phyloP scores from a whole-genome alignment of 1,139 yeast genomes.

The Zygosaccharomyces pseudobailii region DNA sequence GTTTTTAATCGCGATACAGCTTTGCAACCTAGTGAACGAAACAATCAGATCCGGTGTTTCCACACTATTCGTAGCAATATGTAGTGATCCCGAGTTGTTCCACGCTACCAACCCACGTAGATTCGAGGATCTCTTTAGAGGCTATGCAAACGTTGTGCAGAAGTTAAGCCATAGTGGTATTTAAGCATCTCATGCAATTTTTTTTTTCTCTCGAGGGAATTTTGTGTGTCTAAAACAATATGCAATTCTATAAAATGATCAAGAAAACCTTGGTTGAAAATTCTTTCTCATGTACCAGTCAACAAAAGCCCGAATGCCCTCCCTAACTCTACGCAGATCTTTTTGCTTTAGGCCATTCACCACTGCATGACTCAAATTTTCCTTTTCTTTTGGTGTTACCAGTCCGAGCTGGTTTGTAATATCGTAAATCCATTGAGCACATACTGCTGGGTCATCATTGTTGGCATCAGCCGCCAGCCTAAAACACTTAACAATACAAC shows the following conservation, averaged over 20 bases:
- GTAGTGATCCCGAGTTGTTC: slow-evolving; percentile 83
- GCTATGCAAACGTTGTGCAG: slow-evolving; percentile 71
- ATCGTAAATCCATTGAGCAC: slow-evolving; percentile 54
- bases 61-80: slow-evolving; percentile 81
- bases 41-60: slow-evolving; percentile 79
- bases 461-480: slow-evolving; percentile 42
- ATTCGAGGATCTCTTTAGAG: slow-evolving; percentile 64
- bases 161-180: slow-evolving; percentile 40
- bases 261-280: slow-evolving; percentile 47
- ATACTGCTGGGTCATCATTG: slow-evolving; percentile 29
- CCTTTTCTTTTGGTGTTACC: slow-evolving; percentile 61
- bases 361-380: slow-evolving; percentile 53
- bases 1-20: slow-evolving; percentile 71
- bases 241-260: slow-evolving; percentile 7
- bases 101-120: slow-evolving; percentile 70
- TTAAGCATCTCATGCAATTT: slow-evolving; percentile 4
- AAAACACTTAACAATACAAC: slow-evolving; percentile 63
- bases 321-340: slow-evolving; percentile 69
- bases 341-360: slow-evolving; percentile 59
- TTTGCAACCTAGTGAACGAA: slow-evolving; percentile 65
- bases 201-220: not conserved
- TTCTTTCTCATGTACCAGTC: slow-evolving; percentile 81
- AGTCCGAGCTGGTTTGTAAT: slow-evolving; percentile 49
- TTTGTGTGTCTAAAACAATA: not conserved
- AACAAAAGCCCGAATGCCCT: slow-evolving; percentile 68